Evolutionary conservation across 2,329 filamentous ascomycete species (phyloP).

Genomic region (Paecilomyces niveus): DNA sequence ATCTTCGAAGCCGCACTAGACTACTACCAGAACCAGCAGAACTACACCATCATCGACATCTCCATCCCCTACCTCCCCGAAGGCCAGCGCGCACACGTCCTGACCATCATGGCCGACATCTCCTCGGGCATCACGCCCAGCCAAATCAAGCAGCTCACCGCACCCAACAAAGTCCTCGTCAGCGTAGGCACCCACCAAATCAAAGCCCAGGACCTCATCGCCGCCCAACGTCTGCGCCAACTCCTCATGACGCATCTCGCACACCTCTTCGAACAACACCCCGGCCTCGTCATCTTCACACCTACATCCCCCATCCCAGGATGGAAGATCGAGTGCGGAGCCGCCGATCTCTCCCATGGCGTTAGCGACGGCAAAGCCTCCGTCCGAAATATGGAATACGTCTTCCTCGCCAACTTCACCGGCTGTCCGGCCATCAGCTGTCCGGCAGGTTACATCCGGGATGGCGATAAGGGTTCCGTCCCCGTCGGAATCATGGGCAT

Average conservation of each 20-base stretch:
- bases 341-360: conserved; percentile 56
- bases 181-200: conserved; percentile 55
- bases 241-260: conserved; percentile 74
- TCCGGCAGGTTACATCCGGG: conserved; percentile 63
- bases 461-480: conserved; percentile 33
- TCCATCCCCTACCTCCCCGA: conserved; percentile 55
- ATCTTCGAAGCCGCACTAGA: conserved; percentile 57
- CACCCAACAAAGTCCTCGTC: conserved; percentile 64
- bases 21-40: conserved; percentile 36
- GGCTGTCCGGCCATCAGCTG: conserved; percentile 69
- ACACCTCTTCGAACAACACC: conserved; percentile 60
- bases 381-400: conserved; percentile 76
- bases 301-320: conserved; percentile 71
- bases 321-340: conserved; percentile 60
- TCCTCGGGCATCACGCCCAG: conserved; percentile 43
- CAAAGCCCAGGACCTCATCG: conserved; percentile 61
- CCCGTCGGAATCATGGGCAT: conserved; percentile 47
- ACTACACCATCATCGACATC: conserved; percentile 40
- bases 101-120: conserved; percentile 70
- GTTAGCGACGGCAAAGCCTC: conserved; percentile 65
- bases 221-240: conserved; percentile 65
- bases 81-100: conserved; percentile 68
- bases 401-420: conserved; percentile 75
- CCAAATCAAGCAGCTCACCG: conserved; percentile 52
- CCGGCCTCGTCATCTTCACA: conserved; percentile 69